These are phyloP conservation scores for Canna indica DNA, from an alignment of 176 grass and related monocot species.

Conservation along the genomic window DNA sequence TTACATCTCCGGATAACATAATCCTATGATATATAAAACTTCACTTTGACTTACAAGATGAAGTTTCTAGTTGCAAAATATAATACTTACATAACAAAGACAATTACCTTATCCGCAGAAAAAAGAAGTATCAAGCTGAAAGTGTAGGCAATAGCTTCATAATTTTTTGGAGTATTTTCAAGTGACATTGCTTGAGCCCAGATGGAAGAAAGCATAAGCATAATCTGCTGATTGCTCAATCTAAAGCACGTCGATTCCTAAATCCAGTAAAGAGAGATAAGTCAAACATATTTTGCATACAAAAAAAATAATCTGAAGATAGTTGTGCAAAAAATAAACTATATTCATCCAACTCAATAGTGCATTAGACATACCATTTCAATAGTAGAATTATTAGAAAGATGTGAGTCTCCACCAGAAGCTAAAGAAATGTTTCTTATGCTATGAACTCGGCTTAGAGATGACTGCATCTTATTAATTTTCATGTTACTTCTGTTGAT, in stretches of 20 bases:
- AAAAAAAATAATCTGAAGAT: constrained; percentile 4
- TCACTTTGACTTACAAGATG: background rate
- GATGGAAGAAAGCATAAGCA: constrained; percentile 84
- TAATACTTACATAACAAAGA: background rate
- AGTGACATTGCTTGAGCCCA: constrained; percentile 70
- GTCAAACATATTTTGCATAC: background rate
- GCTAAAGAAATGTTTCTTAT: constrained; percentile 24
- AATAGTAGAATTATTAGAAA: constrained; percentile 24
- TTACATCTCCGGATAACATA: constrained; percentile 3
- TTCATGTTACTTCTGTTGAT: constrained; percentile 34
- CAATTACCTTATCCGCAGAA: constrained; percentile 66
- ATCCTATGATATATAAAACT: background rate
- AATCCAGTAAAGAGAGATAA: constrained; percentile 22
- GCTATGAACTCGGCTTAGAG: constrained; percentile 40
- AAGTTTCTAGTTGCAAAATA: constrained; percentile 1
- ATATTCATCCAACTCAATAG: constrained; percentile 10
- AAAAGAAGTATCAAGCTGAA: constrained; percentile 89
- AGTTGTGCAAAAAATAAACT: background rate
- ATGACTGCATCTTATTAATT: constrained; percentile 47
- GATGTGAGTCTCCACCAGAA: constrained; percentile 30
- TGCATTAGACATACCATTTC: constrained; percentile 34
- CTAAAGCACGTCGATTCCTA: constrained; percentile 62
- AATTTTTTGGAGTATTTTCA: constrained; percentile 71
- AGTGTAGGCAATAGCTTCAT: constrained; percentile 87
- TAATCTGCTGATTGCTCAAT: constrained; percentile 57